phyloP scores from a whole-genome alignment of 1,284 basidiomycete species.

The Austroboletus sp. region DNA sequence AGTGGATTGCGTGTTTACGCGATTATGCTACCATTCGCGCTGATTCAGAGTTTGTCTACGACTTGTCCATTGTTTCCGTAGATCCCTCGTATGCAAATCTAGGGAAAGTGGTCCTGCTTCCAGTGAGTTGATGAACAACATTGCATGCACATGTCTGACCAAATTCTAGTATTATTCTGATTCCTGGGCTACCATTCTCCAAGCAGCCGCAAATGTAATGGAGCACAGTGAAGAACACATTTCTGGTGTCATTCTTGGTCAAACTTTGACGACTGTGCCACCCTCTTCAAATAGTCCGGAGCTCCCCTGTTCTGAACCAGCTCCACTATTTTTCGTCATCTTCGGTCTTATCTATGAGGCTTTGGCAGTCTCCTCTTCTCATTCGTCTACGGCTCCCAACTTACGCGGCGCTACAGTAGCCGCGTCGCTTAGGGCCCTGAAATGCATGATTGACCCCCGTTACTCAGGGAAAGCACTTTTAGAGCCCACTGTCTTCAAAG shows the following conservation, averaged over 20 bases:
- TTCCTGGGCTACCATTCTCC: conserved; percentile 79
- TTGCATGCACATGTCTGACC: conserved; percentile 1
- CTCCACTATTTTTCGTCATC: conserved; percentile 79
- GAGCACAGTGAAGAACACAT: conserved; percentile 63
- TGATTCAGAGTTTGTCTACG: conserved; percentile 79
- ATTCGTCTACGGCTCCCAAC: conserved; percentile 41
- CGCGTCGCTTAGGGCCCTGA: conserved; percentile 76
- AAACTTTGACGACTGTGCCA: conserved; percentile 28
- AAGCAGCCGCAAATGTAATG: conserved; percentile 82
- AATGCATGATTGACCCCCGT: conserved; percentile 69
- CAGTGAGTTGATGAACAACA: conserved; percentile 47
- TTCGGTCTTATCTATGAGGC: conserved; percentile 93
- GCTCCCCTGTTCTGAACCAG: conserved; percentile 59
- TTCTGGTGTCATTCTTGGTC: conserved; percentile 77
- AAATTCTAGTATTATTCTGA: conserved; percentile 76
- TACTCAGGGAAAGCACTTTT: conserved; percentile 78
- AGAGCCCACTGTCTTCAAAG: conserved; percentile 80
- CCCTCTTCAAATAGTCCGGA: conserved; percentile 22
- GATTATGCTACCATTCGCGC: conserved; percentile 89
- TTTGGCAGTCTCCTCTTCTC: conserved; percentile 62
- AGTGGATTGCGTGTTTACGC: conserved; percentile 85
- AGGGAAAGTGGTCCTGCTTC: conserved; percentile 84
- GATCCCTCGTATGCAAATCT: conserved; percentile 83
- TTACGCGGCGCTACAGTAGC: conserved; percentile 47
- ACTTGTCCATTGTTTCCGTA: conserved; percentile 59